These are phyloP conservation scores for Phytopythium ostracodes DNA, from an alignment of 352 stramenopile genomes.

Conservation along the genomic window DNA sequence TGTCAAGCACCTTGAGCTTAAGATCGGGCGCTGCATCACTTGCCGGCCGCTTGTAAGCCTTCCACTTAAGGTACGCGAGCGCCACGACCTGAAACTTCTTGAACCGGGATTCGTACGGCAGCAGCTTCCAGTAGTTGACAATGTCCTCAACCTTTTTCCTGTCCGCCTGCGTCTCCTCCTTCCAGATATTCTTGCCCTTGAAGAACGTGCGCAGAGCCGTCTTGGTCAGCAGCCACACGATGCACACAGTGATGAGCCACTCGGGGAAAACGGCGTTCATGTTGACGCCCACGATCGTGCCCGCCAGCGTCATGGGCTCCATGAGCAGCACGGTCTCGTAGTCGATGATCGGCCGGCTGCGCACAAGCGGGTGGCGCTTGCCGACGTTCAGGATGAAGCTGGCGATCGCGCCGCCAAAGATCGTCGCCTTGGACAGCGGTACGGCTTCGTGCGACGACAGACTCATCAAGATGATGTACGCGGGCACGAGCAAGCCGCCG, in stretches of 20 bases:
- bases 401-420: slow-evolving; percentile 77
- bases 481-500: slow-evolving; percentile 68
- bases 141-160: slow-evolving; percentile 40
- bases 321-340: slow-evolving; percentile 84
- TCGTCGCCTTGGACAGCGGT: slow-evolving; percentile 79
- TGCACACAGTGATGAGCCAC: slow-evolving; percentile 78
- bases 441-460: slow-evolving; percentile 79
- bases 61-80: slow-evolving; percentile 74
- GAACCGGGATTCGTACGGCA: slow-evolving; percentile 64
- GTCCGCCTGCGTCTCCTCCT: slow-evolving; percentile 53
- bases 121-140: slow-evolving; percentile 59
- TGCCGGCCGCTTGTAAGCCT: slow-evolving; percentile 42
- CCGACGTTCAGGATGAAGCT: slow-evolving; percentile 68
- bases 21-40: slow-evolving; percentile 14
- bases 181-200: slow-evolving; percentile 70
- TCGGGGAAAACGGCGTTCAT: slow-evolving; percentile 83
- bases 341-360: slow-evolving; percentile 66
- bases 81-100: slow-evolving; percentile 64
- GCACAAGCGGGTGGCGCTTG: slow-evolving; percentile 60
- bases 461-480: slow-evolving; percentile 76
- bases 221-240: slow-evolving; percentile 74
- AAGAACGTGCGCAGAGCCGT: slow-evolving; percentile 57
- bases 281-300: slow-evolving; percentile 84
- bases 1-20: slow-evolving; percentile 35
- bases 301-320: slow-evolving; percentile 83